Evolutionary conservation across 208 protist genomes (phyloP).

Genomic region (Histomonas meleagridis): DNA sequence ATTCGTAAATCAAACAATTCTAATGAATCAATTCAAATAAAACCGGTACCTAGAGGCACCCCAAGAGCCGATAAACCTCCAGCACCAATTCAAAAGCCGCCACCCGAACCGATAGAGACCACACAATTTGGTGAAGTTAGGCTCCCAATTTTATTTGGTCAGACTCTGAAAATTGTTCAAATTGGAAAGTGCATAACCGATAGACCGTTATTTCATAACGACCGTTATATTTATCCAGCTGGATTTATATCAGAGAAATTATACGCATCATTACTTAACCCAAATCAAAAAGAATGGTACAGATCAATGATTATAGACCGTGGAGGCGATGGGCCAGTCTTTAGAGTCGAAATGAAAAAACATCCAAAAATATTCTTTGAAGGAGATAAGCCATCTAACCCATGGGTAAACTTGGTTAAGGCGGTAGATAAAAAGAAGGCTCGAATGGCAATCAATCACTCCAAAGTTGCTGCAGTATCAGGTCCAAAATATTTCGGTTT

Average conservation of each 20-base stretch:
- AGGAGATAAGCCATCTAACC: background rate
- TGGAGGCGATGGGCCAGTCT: background rate
- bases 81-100: no score
- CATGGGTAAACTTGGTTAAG: background rate
- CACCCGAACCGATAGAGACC: background rate
- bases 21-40: background rate
- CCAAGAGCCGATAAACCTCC: no score
- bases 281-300: conserved; percentile 1
- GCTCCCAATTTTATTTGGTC: background rate
- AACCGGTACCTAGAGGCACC: background rate
- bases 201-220: background rate
- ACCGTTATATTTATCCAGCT: background rate
- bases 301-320: background rate
- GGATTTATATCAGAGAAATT: background rate
- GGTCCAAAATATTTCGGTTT: background rate
- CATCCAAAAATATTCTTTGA: background rate
- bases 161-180: background rate
- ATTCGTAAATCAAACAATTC: background rate
- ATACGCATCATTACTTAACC: background rate
- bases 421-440: background rate
- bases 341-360: background rate
- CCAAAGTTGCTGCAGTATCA: background rate
- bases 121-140: background rate
- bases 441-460: background rate
- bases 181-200: background rate